These are phyloP conservation scores for Poa pratensis DNA, from an alignment of 176 grass and related monocot species.

Conservation along the genomic window DNA sequence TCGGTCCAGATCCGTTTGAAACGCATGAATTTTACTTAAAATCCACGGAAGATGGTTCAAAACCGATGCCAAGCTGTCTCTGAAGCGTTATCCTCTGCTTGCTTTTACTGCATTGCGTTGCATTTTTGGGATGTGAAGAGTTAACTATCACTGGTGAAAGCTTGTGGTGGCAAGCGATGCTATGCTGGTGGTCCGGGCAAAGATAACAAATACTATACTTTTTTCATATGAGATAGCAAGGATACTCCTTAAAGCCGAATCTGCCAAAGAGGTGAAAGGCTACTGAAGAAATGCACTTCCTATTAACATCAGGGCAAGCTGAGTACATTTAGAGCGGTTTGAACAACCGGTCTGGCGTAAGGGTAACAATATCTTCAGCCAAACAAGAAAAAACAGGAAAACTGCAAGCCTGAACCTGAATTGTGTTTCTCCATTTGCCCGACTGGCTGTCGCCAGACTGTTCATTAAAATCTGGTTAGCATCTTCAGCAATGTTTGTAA, in stretches of 20 bases:
- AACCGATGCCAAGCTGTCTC: too few relatives aligned
- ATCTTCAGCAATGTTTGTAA: not conserved
- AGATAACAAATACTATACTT: too few relatives aligned
- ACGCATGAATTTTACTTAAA: too few relatives aligned
- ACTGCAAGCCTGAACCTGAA: not conserved
- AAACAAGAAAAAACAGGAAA: not conserved
- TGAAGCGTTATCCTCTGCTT: not conserved
- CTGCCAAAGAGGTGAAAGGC: not conserved
- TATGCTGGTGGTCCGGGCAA: constrained; percentile 36
- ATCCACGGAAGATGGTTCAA: too few relatives aligned
- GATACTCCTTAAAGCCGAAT: not conserved
- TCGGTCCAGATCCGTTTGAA: not conserved
- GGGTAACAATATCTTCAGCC: not conserved
- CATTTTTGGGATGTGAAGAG: too few relatives aligned
- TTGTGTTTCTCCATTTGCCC: not conserved
- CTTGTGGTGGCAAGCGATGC: not conserved
- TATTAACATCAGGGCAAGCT: not conserved
- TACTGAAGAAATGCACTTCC: not conserved
- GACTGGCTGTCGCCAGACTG: not conserved
- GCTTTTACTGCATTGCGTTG: not conserved
- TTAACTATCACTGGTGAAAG: not conserved
- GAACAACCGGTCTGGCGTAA: not conserved
- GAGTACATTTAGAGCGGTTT: not conserved
- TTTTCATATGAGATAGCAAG: constrained; percentile 33
- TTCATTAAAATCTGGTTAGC: too few relatives aligned